Conservation (phyloP, 1,284 basidiomycete genomes). For the Singerocomus inundabilis region DNA sequence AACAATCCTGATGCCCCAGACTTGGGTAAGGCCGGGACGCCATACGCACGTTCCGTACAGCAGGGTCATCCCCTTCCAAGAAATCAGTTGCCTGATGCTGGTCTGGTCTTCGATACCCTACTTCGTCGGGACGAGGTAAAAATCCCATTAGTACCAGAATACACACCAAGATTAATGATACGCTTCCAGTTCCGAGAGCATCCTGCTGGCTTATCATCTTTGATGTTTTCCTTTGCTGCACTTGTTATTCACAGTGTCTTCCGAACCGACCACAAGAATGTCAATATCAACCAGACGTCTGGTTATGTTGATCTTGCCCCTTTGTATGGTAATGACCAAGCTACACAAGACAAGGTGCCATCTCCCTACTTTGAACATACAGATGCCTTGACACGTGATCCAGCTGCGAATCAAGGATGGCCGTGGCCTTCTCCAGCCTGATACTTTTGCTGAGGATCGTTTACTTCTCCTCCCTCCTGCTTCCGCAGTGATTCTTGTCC, state of each 20-base stretch:
- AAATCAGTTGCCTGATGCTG: slow-evolving; percentile 73
- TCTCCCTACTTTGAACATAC: background rate
- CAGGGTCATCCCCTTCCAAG: slow-evolving; percentile 60
- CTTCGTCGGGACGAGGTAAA: slow-evolving; percentile 35
- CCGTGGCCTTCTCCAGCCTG: slow-evolving; percentile 63
- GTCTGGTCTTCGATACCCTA: slow-evolving; percentile 70
- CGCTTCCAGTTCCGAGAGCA: slow-evolving; percentile 63
- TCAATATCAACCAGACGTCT: slow-evolving; percentile 79
- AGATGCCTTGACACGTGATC: slow-evolving; percentile 7
- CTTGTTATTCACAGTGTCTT: slow-evolving; percentile 81
- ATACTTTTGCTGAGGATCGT: slow-evolving; percentile 75
- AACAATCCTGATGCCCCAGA: slow-evolving; percentile 73
- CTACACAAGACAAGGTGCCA: slow-evolving; percentile 55
- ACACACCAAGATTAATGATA: background rate
- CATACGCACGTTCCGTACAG: slow-evolving; percentile 81
- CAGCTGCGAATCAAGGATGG: slow-evolving; percentile 55
- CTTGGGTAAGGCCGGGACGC: slow-evolving; percentile 70
- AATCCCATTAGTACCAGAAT: background rate
- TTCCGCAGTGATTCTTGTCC: slow-evolving; percentile 66
- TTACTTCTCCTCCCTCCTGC: slow-evolving; percentile 80
- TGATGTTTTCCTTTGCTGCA: slow-evolving; percentile 82
- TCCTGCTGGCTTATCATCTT: slow-evolving; percentile 71
- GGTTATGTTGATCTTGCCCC: slow-evolving; percentile 85
- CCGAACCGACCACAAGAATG: slow-evolving; percentile 65
- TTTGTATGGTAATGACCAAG: slow-evolving; percentile 70